These are phyloP conservation scores for Albugo candida DNA, from an alignment of 352 stramenopile genomes.

Conservation along the genomic window DNA sequence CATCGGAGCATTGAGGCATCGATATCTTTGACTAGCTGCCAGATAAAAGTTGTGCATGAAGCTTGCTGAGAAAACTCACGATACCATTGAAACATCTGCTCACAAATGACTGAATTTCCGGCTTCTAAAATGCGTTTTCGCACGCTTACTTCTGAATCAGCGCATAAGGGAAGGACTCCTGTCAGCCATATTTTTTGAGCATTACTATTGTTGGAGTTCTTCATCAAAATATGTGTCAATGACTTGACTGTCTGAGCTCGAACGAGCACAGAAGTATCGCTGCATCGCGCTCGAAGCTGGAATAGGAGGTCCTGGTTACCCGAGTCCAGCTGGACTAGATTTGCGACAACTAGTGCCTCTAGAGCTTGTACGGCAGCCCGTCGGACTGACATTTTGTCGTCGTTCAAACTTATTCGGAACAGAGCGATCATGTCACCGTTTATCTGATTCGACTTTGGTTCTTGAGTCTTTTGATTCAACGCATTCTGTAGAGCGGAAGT, in stretches of 20 bases:
- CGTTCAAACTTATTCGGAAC: slow-evolving; percentile 44
- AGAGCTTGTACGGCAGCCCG: slow-evolving; percentile 58
- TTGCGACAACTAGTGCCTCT: slow-evolving; percentile 30
- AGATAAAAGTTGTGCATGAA: slow-evolving; percentile 21
- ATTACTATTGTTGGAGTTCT: slow-evolving; percentile 40
- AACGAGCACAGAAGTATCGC: slow-evolving; percentile 51
- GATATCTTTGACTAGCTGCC: slow-evolving; percentile 42
- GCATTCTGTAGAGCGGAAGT: slow-evolving; percentile 27
- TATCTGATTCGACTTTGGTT: too few species aligned
- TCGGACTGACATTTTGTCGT: slow-evolving; percentile 74
- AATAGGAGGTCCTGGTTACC: slow-evolving; percentile 13
- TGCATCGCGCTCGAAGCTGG: slow-evolving; percentile 59
- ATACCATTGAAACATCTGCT: slow-evolving; percentile 42
- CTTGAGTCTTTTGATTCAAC: slow-evolving; percentile 16
- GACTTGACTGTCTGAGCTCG: slow-evolving; percentile 70
- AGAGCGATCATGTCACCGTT: slow-evolving; percentile 32
- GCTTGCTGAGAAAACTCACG: slow-evolving; percentile 14
- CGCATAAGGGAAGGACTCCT: slow-evolving; percentile 60
- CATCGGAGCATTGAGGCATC: slow-evolving; percentile 63
- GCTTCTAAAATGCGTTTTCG: slow-evolving; percentile 40
- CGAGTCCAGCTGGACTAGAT: not conserved
- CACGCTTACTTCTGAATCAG: slow-evolving; percentile 58
- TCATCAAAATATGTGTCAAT: slow-evolving; percentile 51
- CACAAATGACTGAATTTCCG: slow-evolving; percentile 37
- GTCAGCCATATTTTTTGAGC: slow-evolving; percentile 70